Base-by-base conservation (phyloP, 352 stramenopile genomes). In the Pythium dissotocum region DNA sequence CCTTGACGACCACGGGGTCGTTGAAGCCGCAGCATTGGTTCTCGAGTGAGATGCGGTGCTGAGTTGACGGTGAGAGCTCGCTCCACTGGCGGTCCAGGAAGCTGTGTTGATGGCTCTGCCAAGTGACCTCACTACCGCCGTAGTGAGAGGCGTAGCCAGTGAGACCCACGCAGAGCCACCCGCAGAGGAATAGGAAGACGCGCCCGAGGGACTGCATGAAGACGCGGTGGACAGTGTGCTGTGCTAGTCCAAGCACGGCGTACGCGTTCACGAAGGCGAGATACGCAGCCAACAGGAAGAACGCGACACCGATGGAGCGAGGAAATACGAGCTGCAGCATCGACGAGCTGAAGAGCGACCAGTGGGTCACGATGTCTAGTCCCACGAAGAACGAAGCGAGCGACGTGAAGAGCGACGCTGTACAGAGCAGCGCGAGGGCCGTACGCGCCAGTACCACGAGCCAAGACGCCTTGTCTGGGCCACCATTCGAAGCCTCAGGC, bases 21-120 rank as follows among this genome's bases (percentile, higher is more conserved):
- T 81, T 42, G 48, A 73, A 81, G 14, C 75, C 75, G 35, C 75
- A 81, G 58, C 75, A 81, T 24, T 69, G 36, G 35, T 65, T 67
- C 55, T 77, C 73, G 14, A 73, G 57, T 7, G 65, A 72, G 59
- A 81, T 52, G 30, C 69, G 71, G 26, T 70, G 60, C 54, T 77
- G 64, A n/a, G 49, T 58, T 24, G 57, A 32, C 5, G 69, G 57
- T 2, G 55, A 48, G n/a, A 81, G 63, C 24, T 56, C 65, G 24
- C 68, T 69, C 75, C 75, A 81, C 32, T 77, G 67, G 13, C 33
- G 48, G 38, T 76, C 64, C 32, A 81, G 65, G 62, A 71, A 75
- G 35, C 52, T 13, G 13, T 48, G 7, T 4, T 67, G 26, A 16
- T 48, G 58, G 1, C 7, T 21, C 2, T 40, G 24, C 52, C 51